Conservation (phyloP, 2,329 filamentous ascomycete species). For the Botryotinia narcissicola region DNA sequence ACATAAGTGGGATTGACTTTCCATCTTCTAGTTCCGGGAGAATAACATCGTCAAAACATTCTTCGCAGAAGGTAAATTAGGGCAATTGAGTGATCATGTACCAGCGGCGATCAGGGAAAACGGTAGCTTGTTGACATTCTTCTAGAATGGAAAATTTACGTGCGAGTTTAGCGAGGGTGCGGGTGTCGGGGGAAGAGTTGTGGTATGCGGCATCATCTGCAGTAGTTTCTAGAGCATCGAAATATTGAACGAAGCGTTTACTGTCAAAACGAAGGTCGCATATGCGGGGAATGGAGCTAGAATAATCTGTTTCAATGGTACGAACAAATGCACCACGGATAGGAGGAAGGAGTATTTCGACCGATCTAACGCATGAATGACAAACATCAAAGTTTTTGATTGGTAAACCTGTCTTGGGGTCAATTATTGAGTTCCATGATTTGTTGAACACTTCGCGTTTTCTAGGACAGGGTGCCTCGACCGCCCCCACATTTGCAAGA, state of each 20-base stretch:
- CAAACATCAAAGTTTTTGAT: slow-evolving; percentile 75
- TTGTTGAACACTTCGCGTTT: slow-evolving; percentile 51
- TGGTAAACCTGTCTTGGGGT: slow-evolving; percentile 61
- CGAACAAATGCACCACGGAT: slow-evolving; percentile 64
- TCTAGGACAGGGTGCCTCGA: slow-evolving; percentile 57
- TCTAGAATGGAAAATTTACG: slow-evolving; percentile 27
- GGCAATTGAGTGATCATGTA: slow-evolving; percentile 73
- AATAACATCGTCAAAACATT: slow-evolving; percentile 82
- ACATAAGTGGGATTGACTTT: slow-evolving; percentile 59
- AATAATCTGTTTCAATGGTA: slow-evolving; percentile 33
- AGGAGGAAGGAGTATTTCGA: slow-evolving; percentile 72
- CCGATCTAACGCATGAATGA: slow-evolving; percentile 66
- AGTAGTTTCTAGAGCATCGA: slow-evolving; percentile 57
- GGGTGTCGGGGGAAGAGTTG: slow-evolving; percentile 29
- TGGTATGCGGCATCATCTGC: slow-evolving; percentile 49
- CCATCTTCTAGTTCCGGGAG: slow-evolving; percentile 60
- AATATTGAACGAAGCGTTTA: slow-evolving; percentile 57
- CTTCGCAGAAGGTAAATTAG: slow-evolving; percentile 79
- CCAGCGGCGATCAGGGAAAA: slow-evolving; percentile 65
- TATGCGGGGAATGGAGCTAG: slow-evolving; percentile 50
- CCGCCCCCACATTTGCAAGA: slow-evolving; percentile 61
- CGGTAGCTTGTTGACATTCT: slow-evolving; percentile 41
- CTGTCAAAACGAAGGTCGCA: slow-evolving; percentile 68
- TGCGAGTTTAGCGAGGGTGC: slow-evolving; percentile 32
- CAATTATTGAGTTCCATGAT: slow-evolving; percentile 73